Evolutionary conservation across 768 basidiomycete species (phyloP), one percentile per base, ranked within the genome.

Genomic region (Hypholoma sublateritium): DNA sequence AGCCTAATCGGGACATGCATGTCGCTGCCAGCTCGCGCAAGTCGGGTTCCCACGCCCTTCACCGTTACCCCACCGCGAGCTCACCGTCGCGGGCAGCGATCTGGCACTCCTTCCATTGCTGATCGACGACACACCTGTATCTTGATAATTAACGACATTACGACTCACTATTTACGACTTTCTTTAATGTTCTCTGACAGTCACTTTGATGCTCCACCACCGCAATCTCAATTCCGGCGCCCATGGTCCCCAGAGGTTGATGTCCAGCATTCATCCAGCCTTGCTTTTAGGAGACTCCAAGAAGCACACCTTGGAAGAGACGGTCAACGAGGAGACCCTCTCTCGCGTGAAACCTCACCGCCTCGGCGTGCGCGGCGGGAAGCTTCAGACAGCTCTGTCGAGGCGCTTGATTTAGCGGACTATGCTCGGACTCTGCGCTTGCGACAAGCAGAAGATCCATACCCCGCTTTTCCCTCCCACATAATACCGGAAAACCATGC

Each of bases 331-430:
- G 25, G 6, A 32, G 42, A 7, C 51, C 67, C 55, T 51, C 61
- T 56, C 41, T 58, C 49, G 21, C 61, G 56, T 46, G 61, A 59
- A 32, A 56, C 53, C 16, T 62, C 63, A 47, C 61, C 57, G 3
- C 64, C 62, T 37, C 59, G 57, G 11, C 69, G 66, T 46, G 70
- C 68, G 50, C 72, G 72, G 25, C 69, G 81, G 58, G 83, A 87
- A 57, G 72, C 79, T 4, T 86, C 86, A 5, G 87, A 88, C 56
- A 79, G 77, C 24, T 87, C 86, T 53, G 79, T 88, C 1, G 87
- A 89, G 65, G 86, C 87, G 2, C 77, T 88, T 53, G 88, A 90
- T 70, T 76, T 90, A 21, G 87, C 87, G 32, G 88, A 88, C 67
- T 90, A 88, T 69, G 77, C 86, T 6, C 72, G 67, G 58, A 82